Evolutionary conservation across 1,139 yeast species (phyloP).

Genomic region (Pichia sp.): DNA sequence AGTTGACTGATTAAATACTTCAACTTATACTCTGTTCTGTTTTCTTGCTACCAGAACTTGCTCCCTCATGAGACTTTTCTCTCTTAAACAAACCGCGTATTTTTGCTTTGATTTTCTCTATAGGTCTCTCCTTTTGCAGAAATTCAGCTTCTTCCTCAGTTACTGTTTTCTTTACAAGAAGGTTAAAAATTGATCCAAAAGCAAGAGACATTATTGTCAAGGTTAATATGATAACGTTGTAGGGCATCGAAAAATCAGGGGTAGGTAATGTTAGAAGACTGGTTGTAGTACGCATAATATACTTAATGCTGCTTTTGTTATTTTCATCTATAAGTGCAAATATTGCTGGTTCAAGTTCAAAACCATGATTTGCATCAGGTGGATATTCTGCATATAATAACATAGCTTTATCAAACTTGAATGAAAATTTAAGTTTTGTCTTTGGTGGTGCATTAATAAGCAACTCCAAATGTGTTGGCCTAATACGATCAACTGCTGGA

Average conservation of each 20-base stretch:
- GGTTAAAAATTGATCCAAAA: constrained; percentile 80
- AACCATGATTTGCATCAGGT: constrained; percentile 98
- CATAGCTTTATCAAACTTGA: constrained; percentile 81
- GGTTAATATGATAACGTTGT: constrained; percentile 89
- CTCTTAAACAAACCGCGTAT: constrained; percentile 3
- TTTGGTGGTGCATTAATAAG: constrained; percentile 57
- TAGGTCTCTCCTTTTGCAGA: constrained; percentile 12
- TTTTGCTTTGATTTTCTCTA: constrained; percentile 11
- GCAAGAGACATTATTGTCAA: constrained; percentile 90
- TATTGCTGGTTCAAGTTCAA: constrained; percentile 87
- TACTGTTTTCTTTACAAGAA: constrained; percentile 67
- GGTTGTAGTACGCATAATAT: constrained; percentile 76
- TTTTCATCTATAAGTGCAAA: constrained; percentile 43
- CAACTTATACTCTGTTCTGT: neutral
- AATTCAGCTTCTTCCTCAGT: constrained; percentile 69
- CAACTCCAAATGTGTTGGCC: constrained; percentile 82
- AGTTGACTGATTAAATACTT: too few relatives aligned
- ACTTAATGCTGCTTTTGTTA: constrained; percentile 32
- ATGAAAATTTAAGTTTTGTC: constrained; percentile 56
- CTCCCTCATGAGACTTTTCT: neutral
- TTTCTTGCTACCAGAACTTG: neutral
- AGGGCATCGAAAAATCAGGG: constrained; percentile 98
- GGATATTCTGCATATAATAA: constrained; percentile 88
- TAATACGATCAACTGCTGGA: constrained; percentile 73
- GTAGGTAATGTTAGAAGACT: constrained; percentile 82